Evolutionary conservation across 2,329 filamentous ascomycete species (phyloP).

Genomic region (Xylaria arbuscula): DNA sequence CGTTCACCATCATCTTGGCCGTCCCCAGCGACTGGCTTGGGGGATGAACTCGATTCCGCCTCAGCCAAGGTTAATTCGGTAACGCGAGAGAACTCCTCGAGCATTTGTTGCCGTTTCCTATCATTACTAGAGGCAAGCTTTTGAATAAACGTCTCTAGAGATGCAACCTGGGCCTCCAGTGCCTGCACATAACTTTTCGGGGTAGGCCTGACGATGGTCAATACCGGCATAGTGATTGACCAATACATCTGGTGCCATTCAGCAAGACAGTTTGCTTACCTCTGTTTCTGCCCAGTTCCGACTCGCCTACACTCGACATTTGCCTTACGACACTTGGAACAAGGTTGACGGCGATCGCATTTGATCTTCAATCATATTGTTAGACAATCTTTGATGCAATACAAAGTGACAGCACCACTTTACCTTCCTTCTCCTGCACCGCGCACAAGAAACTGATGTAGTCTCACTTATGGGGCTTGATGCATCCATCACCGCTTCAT

Average conservation of each 20-base stretch:
- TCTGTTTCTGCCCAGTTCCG: conserved; percentile 40
- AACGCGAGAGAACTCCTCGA: conserved; percentile 51
- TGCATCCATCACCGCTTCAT: conserved; percentile 25
- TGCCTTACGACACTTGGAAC: conserved; percentile 31
- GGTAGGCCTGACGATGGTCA: conserved; percentile 53
- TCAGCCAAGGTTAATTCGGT: conserved; percentile 40
- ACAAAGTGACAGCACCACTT: neutral
- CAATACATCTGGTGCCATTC: neutral
- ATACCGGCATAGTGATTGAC: neutral
- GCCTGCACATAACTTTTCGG: conserved; percentile 60
- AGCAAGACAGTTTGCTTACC: conserved; percentile 26
- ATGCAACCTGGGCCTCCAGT: conserved; percentile 59
- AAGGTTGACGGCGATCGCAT: conserved; percentile 40
- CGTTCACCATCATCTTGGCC: conserved; percentile 40
- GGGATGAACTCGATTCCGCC: conserved; percentile 34
- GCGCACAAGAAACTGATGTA: conserved; percentile 35
- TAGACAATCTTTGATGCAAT: neutral
- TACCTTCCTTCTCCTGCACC: conserved; percentile 39
- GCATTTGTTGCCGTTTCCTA: conserved; percentile 55
- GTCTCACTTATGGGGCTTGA: conserved; percentile 24
- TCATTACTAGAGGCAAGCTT: conserved; percentile 56
- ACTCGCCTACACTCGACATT: conserved; percentile 36
- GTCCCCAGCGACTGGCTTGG: conserved; percentile 23
- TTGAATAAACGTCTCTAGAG: conserved; percentile 58
- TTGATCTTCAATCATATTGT: conserved; percentile 32